Evolutionary conservation across 139 green algal species (phyloP).

Genomic region (Coelastrella sp.): DNA sequence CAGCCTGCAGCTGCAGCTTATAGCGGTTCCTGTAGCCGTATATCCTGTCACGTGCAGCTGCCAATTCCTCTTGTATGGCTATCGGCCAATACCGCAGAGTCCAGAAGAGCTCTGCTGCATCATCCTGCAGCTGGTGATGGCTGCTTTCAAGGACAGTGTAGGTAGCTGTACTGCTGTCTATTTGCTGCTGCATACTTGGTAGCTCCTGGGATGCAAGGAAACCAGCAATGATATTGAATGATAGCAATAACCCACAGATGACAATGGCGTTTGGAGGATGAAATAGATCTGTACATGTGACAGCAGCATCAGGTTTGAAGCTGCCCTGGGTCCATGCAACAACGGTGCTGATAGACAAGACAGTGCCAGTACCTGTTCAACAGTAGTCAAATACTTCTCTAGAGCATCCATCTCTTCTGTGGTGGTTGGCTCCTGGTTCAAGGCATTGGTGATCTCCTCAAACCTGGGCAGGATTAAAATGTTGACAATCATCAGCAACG

Average conservation of each 20-base stretch:
- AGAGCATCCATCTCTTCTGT: slow-evolving; percentile 80
- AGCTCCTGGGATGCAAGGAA: slow-evolving; percentile 50
- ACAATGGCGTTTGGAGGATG: no score
- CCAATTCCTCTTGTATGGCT: slow-evolving; percentile 41
- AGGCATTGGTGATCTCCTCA: slow-evolving; percentile 51
- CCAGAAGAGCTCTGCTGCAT: slow-evolving; percentile 68
- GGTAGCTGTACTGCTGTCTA: slow-evolving; percentile 39
- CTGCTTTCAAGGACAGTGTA: slow-evolving; percentile 59
- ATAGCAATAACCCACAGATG: not conserved
- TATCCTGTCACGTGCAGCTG: slow-evolving; percentile 27
- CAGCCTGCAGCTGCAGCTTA: slow-evolving; percentile 57
- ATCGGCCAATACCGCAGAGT: slow-evolving; percentile 72
- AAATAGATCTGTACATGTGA: no score
- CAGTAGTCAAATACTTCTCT: slow-evolving; percentile 44
- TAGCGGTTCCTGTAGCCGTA: slow-evolving; percentile 56
- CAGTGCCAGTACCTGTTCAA: slow-evolving; percentile 50
- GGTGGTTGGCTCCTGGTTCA: slow-evolving; percentile 67
- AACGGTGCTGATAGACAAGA: no score
- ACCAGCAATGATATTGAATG: not conserved
- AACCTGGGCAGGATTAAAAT: slow-evolving; percentile 50
- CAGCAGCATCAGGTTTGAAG: no score
- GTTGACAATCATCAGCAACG: no score
- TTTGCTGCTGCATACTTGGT: slow-evolving; percentile 60
- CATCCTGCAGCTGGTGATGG: slow-evolving; percentile 53
- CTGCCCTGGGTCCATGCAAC: no score